Base-by-base conservation (phyloP, 352 stramenopile species). In the Ophiocytium majus region DNA sequence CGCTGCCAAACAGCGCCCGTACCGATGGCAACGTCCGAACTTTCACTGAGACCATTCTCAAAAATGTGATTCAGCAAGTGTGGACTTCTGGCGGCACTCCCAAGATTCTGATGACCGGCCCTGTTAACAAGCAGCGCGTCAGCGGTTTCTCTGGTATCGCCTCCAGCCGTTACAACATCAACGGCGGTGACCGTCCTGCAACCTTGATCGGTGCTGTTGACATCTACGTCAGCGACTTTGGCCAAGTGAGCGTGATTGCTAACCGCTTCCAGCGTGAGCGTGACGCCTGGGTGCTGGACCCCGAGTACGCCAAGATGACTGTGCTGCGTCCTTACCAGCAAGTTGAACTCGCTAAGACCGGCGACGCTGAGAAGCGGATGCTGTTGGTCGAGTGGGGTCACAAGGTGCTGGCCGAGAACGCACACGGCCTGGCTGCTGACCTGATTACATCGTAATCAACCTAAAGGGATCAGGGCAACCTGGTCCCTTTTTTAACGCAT, bases 331-430 rank as follows among this genome's bases (percentile, higher is more conserved):
- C 23, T 28, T 23, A 23, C 19, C 23, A 23, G 19, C 23, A 23
- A 28, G 57, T 71, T 28, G 57, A 71, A 71, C 57, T 71, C 19
- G 57, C 57, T 23, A 71, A 71, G 57, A 71, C 57, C 57, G 57
- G 57, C 57, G 57, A 71, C 57, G 28, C 19, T 28, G 57, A 71
- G 57, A 23, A 28, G 19, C 23, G 57, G 57, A 23, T 23, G 57
- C 23, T 71, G 19, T 23, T 71, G 19, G 57, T 28, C 28, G 57
- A 71, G 28, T 71, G 28, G 19, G 57, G 19, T 23, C 57, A 23
- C 57, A 28, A 23, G 19, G 23, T 28, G 57, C 23, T 23, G 57
- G 28, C 23, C 57, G 57, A 71, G 28, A 28, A 23, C 19, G 57
- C 57, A 23, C 23, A 28, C 57, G 57, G 57, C 57, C 23, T 71